phyloP scores from a whole-genome alignment of 495 filamentous ascomycete species.

The Daldinia loculata region DNA sequence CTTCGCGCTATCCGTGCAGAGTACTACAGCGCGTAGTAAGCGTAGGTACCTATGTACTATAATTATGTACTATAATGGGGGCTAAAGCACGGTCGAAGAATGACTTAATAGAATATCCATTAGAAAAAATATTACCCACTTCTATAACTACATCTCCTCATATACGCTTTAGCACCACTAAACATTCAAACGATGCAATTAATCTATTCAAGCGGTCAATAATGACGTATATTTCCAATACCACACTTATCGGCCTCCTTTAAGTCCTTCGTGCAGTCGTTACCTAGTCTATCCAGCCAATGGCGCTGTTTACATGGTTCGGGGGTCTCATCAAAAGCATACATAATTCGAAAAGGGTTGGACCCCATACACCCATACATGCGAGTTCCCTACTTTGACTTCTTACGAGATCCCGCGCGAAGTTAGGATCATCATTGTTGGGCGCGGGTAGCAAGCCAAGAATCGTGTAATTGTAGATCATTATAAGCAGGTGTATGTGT shows the following conservation, averaged over 20 bases:
- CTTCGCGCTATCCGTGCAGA: neutral
- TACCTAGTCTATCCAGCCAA: no score
- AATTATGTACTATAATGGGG: slow-evolving; percentile 9
- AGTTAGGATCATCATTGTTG: slow-evolving; percentile 25
- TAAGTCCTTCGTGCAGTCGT: neutral
- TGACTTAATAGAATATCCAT: neutral
- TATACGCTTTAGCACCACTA: neutral
- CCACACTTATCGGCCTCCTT: neutral
- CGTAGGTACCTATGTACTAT: no score
- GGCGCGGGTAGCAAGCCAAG: slow-evolving; percentile 7
- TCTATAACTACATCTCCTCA: neutral
- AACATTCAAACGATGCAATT: neutral
- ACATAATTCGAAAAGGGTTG: slow-evolving; percentile 21
- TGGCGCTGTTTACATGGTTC: slow-evolving; percentile 1
- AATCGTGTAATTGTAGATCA: slow-evolving; percentile 26
- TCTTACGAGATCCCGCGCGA: slow-evolving; percentile 13
- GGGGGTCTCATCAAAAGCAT: slow-evolving; percentile 17
- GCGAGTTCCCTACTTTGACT: slow-evolving; percentile 23
- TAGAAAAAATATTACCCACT: neutral
- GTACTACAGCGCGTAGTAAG: slow-evolving; percentile 34
- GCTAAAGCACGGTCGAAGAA: slow-evolving; percentile 18
- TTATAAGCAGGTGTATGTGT: neutral
- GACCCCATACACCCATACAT: slow-evolving; percentile 10
- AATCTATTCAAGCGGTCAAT: neutral
- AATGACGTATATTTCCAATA: neutral